These are phyloP conservation scores for Scheffersomyces insectosa DNA, from an alignment of 1,139 yeast genomes.

Conservation along the genomic window DNA sequence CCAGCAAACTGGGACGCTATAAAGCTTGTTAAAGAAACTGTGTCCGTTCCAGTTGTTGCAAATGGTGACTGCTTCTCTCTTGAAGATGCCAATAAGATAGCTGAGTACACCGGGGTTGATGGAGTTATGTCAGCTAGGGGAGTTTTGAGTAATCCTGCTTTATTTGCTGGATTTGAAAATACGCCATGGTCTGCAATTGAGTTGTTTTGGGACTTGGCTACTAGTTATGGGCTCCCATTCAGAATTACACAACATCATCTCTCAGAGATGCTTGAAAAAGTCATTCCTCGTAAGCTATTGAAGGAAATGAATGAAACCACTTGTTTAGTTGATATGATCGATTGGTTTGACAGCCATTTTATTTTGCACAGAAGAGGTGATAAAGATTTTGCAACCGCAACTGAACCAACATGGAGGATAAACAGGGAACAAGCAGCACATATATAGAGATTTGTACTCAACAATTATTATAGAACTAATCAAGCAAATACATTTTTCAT, in stretches of 20 bases:
- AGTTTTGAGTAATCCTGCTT: slow-evolving; percentile 77
- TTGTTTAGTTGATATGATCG: slow-evolving; percentile 63
- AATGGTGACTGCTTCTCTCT: slow-evolving; percentile 88
- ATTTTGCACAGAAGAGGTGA: slow-evolving; percentile 67
- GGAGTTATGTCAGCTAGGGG: slow-evolving; percentile 98
- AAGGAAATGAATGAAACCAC: slow-evolving; percentile 65
- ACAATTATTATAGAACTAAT: slow-evolving; percentile 1
- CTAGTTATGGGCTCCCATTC: slow-evolving; percentile 81
- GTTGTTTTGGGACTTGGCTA: slow-evolving; percentile 72
- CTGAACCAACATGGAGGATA: slow-evolving; percentile 55
- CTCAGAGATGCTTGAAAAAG: slow-evolving; percentile 76
- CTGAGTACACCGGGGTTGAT: slow-evolving; percentile 69
- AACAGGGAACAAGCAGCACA: slow-evolving; percentile 30
- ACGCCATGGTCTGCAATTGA: slow-evolving; percentile 95
- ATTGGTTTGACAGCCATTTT: slow-evolving; percentile 79
- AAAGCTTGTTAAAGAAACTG: slow-evolving; percentile 57
- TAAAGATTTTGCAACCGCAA: slow-evolving; percentile 61
- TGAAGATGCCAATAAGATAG: slow-evolving; percentile 62
- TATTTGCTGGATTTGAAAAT: slow-evolving; percentile 68
- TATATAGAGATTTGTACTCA: slow-evolving; percentile 16
- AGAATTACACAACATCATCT: slow-evolving; percentile 85
- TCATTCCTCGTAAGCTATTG: slow-evolving; percentile 53
- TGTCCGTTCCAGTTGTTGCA: slow-evolving; percentile 81
- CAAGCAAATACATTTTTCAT: not conserved
- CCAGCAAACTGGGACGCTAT: slow-evolving; percentile 88